Base-by-base conservation (phyloP, 176 grass and related monocot genomes). In the Panicum miliaceum region DNA sequence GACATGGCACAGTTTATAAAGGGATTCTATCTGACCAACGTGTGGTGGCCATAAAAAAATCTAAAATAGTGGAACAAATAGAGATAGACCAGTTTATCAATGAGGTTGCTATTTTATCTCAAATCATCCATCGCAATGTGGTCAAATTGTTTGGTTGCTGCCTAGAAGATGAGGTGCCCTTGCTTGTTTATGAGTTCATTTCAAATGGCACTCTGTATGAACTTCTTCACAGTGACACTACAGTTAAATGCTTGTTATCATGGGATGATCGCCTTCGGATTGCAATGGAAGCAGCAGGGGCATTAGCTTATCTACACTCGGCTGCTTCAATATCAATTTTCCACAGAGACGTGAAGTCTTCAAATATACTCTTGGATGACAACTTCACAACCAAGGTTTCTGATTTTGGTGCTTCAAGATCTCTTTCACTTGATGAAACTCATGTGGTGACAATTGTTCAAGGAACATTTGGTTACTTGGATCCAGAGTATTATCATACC, bases 131-230 rank as follows among this genome's bases (percentile, higher is more conserved):
- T 7, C 80, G 77, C 25, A 91, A 94, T 80, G 84, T 89, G 36
- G 89, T 89, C 0, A 91, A 84, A 25, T 64, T 94, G 0, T 85
- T 87, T 1, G 89, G 89, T 22, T 94, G 92, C 22, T 94, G 86
- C 40, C 61, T 91, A 1, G 92, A 94, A 64, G 46, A 81, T 0
- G 81, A 86, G 6, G 78, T 91, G 0, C 89, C 92, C 0, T 66
- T 94, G 46, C 16, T 91, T 2, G 92, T 94, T 0, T 94, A 94
- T 60, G 92, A 94, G 48, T 94, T 94, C 52, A 80, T 92, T 29
- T 77, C 90, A 11, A 92, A 92, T 32, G 92, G 85, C 3, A 94
- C 84, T 0, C 45, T 94, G 0, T 41, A 82, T 43, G 60, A 90
- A 0, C 62, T 82, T 27, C 70, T 94, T 47, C 92, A 94, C 12